Percentiles rank a stretch among this genome's conserved stretches.
These are phyloP conservation scores for Hypoxylon sp. DNA, from an alignment of 2,329 filamentous ascomycete species.

Conservation along the genomic window DNA sequence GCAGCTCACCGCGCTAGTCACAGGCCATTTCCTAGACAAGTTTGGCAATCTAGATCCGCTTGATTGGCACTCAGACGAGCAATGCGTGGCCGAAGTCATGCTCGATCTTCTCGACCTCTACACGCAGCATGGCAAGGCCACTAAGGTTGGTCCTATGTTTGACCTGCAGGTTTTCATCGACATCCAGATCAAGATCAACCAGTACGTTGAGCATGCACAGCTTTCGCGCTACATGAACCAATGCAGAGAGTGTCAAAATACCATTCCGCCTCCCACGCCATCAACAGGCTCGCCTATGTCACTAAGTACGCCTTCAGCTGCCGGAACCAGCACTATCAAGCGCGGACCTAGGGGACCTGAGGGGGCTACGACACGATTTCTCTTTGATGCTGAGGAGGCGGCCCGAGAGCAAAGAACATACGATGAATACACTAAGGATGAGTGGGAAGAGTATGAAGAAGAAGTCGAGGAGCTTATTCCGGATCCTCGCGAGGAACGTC, in stretches of 20 bases:
- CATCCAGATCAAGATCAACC: conserved; percentile 88
- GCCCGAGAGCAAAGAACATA: conserved; percentile 77
- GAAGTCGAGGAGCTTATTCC: conserved; percentile 77
- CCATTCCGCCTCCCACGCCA: conserved; percentile 51
- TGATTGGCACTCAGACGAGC: conserved; percentile 62
- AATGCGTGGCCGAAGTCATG: conserved; percentile 78
- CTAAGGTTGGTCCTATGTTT: conserved; percentile 79
- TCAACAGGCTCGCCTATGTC: conserved; percentile 57
- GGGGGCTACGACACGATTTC: conserved; percentile 87
- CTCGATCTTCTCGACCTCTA: conserved; percentile 94
- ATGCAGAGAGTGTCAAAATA: conserved; percentile 66
- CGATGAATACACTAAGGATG: conserved; percentile 76
- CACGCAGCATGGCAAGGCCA: conserved; percentile 82
- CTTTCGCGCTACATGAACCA: conserved; percentile 74
- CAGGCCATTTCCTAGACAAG: conserved; percentile 66
- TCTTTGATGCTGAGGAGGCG: conserved; percentile 84
- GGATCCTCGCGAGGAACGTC: conserved; percentile 44
- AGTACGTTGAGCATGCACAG: conserved; percentile 76
- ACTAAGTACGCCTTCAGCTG: conserved; percentile 53
- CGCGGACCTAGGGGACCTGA: conserved; percentile 57
- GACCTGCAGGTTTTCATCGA: conserved; percentile 84
- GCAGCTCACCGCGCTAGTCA: conserved; percentile 81
- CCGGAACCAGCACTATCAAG: conserved; percentile 55
- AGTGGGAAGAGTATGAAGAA: conserved; percentile 81
- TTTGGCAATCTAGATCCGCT: conserved; percentile 64